phyloP scores from a whole-genome alignment of 768 basidiomycete genomes.

The Suillus brevipes region DNA sequence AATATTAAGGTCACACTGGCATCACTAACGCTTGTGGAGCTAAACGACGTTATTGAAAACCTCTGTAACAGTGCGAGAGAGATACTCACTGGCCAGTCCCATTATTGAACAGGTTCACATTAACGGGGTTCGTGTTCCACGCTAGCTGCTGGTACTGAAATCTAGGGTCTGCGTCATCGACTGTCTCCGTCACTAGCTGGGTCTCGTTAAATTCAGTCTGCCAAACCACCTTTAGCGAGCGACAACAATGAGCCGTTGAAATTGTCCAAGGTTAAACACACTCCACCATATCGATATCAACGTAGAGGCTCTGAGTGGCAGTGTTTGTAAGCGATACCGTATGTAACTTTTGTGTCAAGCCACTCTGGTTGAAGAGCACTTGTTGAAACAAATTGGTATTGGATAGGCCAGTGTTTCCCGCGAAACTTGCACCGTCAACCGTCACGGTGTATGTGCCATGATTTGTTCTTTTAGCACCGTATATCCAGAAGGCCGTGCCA shows the following conservation, averaged over 20 bases:
- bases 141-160: constrained; percentile 37
- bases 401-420: constrained; percentile 30
- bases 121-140: constrained; percentile 36
- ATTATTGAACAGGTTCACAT: constrained; percentile 41
- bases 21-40: constrained; percentile 33
- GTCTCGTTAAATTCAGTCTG: constrained; percentile 25
- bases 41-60: constrained; percentile 16
- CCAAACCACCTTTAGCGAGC: constrained; percentile 25
- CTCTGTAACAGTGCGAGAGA: background rate
- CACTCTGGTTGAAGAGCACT: constrained; percentile 37
- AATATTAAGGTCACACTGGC: constrained; percentile 41
- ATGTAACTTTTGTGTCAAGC: constrained; percentile 38
- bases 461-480: constrained; percentile 48
- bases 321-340: constrained; percentile 34
- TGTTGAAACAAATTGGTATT: constrained; percentile 38
- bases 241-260: background rate
- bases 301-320: constrained; percentile 17
- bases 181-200: constrained; percentile 18
- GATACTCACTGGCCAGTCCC: constrained; percentile 42
- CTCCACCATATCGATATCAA: constrained; percentile 52
- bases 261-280: background rate
- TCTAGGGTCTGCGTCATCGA: constrained; percentile 37
- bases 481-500: constrained; percentile 50
- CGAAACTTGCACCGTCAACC: constrained; percentile 37
- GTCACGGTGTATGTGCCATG: constrained; percentile 47